Conservation (phyloP, 2,329 filamentous ascomycete species). For the Trichoderma sp. region DNA sequence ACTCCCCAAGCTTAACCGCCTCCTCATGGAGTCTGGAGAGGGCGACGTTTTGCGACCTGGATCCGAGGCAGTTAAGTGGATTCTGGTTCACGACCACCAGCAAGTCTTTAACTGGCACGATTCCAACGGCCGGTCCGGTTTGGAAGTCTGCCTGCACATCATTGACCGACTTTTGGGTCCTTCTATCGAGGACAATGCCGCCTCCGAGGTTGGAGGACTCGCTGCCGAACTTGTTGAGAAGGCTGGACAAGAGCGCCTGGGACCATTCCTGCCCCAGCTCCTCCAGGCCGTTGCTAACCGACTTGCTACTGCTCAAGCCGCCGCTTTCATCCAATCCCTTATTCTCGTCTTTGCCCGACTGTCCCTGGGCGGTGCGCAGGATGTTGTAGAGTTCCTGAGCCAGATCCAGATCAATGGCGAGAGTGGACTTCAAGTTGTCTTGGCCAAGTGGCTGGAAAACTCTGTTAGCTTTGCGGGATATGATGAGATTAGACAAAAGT, state of each 20-base stretch:
- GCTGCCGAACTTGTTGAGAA: slow-evolving; percentile 95
- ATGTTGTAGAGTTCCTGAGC: slow-evolving; percentile 89
- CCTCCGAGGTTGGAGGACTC: slow-evolving; percentile 92
- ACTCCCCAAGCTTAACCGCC: slow-evolving; percentile 81
- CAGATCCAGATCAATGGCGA: slow-evolving; percentile 77
- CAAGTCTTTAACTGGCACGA: slow-evolving; percentile 90
- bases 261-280: slow-evolving; percentile 85
- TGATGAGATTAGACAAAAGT: slow-evolving; percentile 96
- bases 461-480: slow-evolving; percentile 97
- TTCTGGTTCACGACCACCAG: slow-evolving; percentile 84
- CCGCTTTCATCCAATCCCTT: slow-evolving; percentile 91
- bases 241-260: slow-evolving; percentile 86
- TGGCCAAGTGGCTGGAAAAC: slow-evolving; percentile 96
- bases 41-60: slow-evolving; percentile 86
- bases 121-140: slow-evolving; percentile 73
- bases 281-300: slow-evolving; percentile 85
- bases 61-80: slow-evolving; percentile 83
- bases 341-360: slow-evolving; percentile 94
- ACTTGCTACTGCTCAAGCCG: slow-evolving; percentile 77
- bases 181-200: slow-evolving; percentile 85
- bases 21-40: slow-evolving; percentile 82
- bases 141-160: slow-evolving; percentile 87
- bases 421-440: slow-evolving; percentile 83
- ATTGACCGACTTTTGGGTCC: slow-evolving; percentile 87
- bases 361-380: slow-evolving; percentile 78